phyloP scores from a whole-genome alignment of 2,329 filamentous ascomycete species.

The Verruconis gallopava region DNA sequence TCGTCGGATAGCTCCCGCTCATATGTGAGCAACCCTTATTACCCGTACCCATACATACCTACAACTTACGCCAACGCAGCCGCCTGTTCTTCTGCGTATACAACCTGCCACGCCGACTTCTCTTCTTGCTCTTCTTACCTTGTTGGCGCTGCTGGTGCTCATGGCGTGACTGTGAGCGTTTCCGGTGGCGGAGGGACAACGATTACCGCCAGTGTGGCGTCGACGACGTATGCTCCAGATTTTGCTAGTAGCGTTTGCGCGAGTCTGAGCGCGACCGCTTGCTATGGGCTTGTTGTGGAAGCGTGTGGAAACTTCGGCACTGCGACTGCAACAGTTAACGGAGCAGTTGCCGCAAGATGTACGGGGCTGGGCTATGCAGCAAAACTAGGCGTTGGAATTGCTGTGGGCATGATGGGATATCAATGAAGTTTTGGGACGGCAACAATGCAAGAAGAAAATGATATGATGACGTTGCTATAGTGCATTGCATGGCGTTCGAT shows the following conservation, averaged over 20 bases:
- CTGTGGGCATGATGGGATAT: not conserved
- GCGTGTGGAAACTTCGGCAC: conserved; percentile 10
- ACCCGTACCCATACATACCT: conserved; percentile 40
- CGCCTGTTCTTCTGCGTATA: conserved; percentile 41
- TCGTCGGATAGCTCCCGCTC: conserved; percentile 12
- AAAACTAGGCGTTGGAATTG: conserved; percentile 6
- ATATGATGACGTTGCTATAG: not conserved
- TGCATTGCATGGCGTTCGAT: not conserved
- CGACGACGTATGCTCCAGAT: conserved; percentile 7
- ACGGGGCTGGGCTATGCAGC: conserved; percentile 1
- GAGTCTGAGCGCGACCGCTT: conserved; percentile 10
- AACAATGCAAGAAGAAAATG: not conserved
- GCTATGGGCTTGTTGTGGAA: conserved; percentile 6
- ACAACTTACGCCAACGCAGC: conserved; percentile 39
- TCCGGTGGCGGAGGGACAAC: conserved; percentile 8
- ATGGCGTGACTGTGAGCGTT: conserved; percentile 9
- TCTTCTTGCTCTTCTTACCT: conserved; percentile 8
- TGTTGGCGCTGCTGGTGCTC: conserved; percentile 3
- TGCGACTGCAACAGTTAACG: not conserved
- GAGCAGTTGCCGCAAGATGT: not conserved
- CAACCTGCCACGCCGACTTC: conserved; percentile 34
- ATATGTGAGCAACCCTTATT: conserved; percentile 37
- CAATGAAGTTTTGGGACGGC: too few relatives aligned
- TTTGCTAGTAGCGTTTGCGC: conserved; percentile 8
- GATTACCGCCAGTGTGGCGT: conserved; percentile 1